Percentiles rank a stretch among this genome's conserved stretches.
Conservation (phyloP, 2,329 filamentous ascomycete genomes). For the Thermothelomyces thermophilus region DNA sequence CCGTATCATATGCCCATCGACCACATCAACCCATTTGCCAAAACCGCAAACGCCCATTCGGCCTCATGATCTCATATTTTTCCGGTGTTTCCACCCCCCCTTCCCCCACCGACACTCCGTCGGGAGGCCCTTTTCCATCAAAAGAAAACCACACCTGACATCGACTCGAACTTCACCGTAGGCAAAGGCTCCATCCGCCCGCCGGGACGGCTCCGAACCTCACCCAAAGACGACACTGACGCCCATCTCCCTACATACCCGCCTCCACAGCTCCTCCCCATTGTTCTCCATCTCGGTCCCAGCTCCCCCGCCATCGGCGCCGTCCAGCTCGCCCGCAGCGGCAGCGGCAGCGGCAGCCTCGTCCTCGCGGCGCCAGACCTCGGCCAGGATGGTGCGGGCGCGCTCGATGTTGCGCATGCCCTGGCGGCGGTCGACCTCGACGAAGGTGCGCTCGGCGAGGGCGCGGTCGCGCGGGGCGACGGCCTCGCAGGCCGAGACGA, state of each 20-base stretch:
- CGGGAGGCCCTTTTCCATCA: too few relatives aligned
- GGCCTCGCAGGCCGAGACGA: constrained; percentile 57
- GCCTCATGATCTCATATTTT: too few relatives aligned
- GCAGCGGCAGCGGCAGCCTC: constrained; percentile 31
- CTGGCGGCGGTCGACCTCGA: constrained; percentile 48
- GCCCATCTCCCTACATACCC: constrained; percentile 52
- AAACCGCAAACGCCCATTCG: too few relatives aligned
- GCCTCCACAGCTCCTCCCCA: constrained; percentile 44
- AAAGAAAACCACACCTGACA: too few relatives aligned
- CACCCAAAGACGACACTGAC: constrained; percentile 55
- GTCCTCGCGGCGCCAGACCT: constrained; percentile 54
- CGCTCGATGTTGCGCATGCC: constrained; percentile 60
- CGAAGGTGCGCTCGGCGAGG: constrained; percentile 46
- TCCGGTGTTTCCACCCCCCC: too few relatives aligned
- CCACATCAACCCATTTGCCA: too few relatives aligned
- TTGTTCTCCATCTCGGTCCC: constrained; percentile 6
- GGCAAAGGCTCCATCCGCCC: not conserved
- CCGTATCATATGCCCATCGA: too few relatives aligned
- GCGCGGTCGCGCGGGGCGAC: constrained; percentile 42
- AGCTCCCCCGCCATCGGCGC: constrained; percentile 28
- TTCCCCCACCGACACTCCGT: too few relatives aligned
- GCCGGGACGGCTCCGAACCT: constrained; percentile 20
- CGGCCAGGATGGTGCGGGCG: constrained; percentile 54
- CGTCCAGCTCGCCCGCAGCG: not conserved
- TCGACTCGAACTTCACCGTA: too few relatives aligned